phyloP scores from a whole-genome alignment of 345 rosid species.

The Linum tenue region DNA sequence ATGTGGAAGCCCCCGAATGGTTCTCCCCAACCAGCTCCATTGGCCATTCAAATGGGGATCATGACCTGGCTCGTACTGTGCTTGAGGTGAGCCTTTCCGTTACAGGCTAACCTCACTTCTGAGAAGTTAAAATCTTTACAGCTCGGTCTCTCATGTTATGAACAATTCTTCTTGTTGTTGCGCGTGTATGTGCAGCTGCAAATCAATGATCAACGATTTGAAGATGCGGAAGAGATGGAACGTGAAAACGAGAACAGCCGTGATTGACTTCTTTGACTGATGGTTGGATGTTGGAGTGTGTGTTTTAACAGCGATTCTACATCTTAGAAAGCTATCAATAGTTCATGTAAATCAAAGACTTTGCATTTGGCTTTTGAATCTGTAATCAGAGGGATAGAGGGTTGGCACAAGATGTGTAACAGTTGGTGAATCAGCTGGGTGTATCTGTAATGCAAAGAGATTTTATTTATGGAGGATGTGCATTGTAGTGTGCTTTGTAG shows the following conservation, averaged over 20 bases:
- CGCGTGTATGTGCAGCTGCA: conserved; percentile 43
- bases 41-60: conserved; percentile 77
- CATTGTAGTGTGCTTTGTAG: too few species aligned
- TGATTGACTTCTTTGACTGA: conserved; percentile 18
- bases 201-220: conserved; percentile 77
- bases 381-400: too few species aligned
- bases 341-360: too few species aligned
- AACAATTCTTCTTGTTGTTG: too few species aligned
- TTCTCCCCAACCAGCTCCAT: conserved; percentile 45
- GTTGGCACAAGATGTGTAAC: too few species aligned
- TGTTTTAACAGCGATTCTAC: background rate
- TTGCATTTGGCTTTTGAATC: too few species aligned
- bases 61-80: conserved; percentile 52
- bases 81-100: conserved; percentile 45
- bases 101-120: background rate
- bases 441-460: too few species aligned
- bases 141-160: background rate
- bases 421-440: too few species aligned
- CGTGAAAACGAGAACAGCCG: conserved; percentile 23
- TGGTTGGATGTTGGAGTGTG: background rate
- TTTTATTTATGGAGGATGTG: too few species aligned
- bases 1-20: conserved; percentile 47
- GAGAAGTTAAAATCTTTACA: too few species aligned
- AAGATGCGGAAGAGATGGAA: conserved; percentile 87
- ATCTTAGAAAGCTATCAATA: too few species aligned